Evolutionary conservation across 75 land plant genomes (phyloP), one percentile per base, ranked within the genome.

Genomic region (Pinus tabuliformis): DNA sequence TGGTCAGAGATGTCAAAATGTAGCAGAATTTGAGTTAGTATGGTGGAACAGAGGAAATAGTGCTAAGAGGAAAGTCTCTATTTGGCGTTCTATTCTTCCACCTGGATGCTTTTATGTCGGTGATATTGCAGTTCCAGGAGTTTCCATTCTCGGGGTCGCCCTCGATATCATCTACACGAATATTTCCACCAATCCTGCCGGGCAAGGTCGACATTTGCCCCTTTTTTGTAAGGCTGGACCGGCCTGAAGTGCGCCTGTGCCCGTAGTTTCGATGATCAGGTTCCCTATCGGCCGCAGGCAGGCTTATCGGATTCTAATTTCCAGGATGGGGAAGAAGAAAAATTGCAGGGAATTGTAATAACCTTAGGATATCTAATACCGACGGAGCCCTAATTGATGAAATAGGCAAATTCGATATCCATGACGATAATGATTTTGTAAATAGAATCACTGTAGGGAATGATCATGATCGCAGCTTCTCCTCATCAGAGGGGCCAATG

Each of bases 71-170:
- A 85, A 86, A 20, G 28, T 97, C 57, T 97, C 99, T 14, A 85
- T 97, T 56, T 97, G 99, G 99, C 93, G 99, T 52, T 98, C 99
- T 18, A 74, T 81, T 37, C 81, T n/a, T n/a, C n/a, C n/a, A n/a
- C n/a, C n/a, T n/a, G n/a, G n/a, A n/a, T n/a, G n/a, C n/a, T n/a
- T n/a, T n/a, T n/a, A n/a, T n/a, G n/a, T n/a, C n/a, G n/a, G n/a
- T n/a, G n/a, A n/a, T n/a, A n/a, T n/a, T n/a, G 99, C 91, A 68
- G 82, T 93, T 66, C 76, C 88, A 73, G 96, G 94, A n/a, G n/a
- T n/a, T n/a, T n/a, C n/a, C n/a, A n/a, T 97, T 58, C 88, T 97
- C 30, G 99, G 88, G 9, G 90, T 90, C 3, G 93, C 90, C 0
- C 81, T 97, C 22, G 95, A 97, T 66, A 77, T 86, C 26, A 95